Conservation (phyloP, 2,329 filamentous ascomycete genomes). For the Diaporthe eres region DNA sequence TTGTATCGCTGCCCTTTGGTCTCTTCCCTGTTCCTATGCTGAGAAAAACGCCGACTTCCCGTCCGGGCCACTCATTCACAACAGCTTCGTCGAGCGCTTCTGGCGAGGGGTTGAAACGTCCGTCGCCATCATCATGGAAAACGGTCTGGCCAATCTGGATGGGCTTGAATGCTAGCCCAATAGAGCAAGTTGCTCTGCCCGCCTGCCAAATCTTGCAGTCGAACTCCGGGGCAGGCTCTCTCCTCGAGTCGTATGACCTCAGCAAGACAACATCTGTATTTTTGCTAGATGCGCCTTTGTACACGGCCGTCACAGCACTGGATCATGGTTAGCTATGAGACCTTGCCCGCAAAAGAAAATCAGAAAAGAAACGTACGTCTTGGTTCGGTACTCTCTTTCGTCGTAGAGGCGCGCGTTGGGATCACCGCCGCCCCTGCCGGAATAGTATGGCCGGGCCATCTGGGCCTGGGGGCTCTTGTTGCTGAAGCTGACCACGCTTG, state of each 20-base stretch:
- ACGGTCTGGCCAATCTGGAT: conserved; percentile 93
- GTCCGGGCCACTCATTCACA: conserved; percentile 93
- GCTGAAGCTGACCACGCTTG: conserved; percentile 87
- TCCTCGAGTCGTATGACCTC: conserved; percentile 94
- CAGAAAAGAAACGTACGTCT: conserved; percentile 77
- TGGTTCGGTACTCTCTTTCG: conserved; percentile 85
- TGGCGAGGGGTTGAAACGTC: conserved; percentile 92
- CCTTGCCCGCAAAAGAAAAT: neutral
- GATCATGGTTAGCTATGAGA: conserved; percentile 40
- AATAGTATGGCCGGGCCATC: conserved; percentile 65
- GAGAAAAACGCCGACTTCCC: conserved; percentile 92
- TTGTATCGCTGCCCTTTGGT: conserved; percentile 74
- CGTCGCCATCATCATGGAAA: conserved; percentile 93
- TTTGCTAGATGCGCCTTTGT: conserved; percentile 82
- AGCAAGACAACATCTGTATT: conserved; percentile 77
- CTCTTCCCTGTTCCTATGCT: conserved; percentile 95
- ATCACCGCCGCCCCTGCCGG: conserved; percentile 77
- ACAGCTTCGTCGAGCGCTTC: conserved; percentile 90
- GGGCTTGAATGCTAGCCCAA: conserved; percentile 94
- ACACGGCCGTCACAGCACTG: conserved; percentile 91
- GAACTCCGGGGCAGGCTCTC: conserved; percentile 90
- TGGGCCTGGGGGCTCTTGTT: conserved; percentile 73
- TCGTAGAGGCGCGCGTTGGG: conserved; percentile 92
- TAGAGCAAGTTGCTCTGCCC: conserved; percentile 92
- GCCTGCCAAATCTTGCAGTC: conserved; percentile 98